Percentiles rank a stretch among this genome's conserved stretches.
These are phyloP conservation scores for Actinomortierella wolfii DNA, from an alignment of 371 early-diverging fungal genomes.

Conservation along the genomic window DNA sequence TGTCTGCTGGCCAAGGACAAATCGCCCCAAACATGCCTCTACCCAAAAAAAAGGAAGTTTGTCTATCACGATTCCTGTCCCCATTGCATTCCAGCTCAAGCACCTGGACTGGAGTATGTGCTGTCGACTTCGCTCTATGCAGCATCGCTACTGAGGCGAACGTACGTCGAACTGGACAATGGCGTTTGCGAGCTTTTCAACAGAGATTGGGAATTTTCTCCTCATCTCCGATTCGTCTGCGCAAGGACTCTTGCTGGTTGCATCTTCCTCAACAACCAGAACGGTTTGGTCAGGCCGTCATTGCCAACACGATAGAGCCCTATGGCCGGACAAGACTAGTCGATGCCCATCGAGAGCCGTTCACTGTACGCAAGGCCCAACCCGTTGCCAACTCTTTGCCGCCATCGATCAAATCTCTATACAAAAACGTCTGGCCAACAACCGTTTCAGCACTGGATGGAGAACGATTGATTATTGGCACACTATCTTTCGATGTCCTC, in stretches of 20 bases:
- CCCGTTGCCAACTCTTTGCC: conserved; percentile 17
- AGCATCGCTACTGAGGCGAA: conserved; percentile 7
- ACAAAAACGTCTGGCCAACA: conserved; percentile 17
- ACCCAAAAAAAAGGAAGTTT: conserved; percentile 18
- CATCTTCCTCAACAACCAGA: conserved; percentile 14
- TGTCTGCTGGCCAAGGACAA: conserved; percentile 6
- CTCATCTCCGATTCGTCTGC: conserved; percentile 12
- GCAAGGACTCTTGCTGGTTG: conserved; percentile 14
- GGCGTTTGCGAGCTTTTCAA: conserved; percentile 16
- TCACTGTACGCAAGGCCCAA: conserved; percentile 14
- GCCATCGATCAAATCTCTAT: conserved; percentile 14
- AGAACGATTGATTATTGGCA: conserved; percentile 21
- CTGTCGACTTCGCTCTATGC: conserved; percentile 15
- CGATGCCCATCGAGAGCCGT: conserved; percentile 20
- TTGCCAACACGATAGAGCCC: conserved; percentile 15
- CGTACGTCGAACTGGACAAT: conserved; percentile 10
- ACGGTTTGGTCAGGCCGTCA: conserved; percentile 15
- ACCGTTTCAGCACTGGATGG: conserved; percentile 17
- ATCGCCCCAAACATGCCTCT: conserved; percentile 8
- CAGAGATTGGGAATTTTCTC: conserved; percentile 15
- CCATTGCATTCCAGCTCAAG: conserved; percentile 12
- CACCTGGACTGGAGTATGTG: conserved; percentile 15
- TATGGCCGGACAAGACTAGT: conserved; percentile 20
- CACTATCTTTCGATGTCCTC: conserved; percentile 12
- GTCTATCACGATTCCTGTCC: conserved; percentile 3